Evolutionary conservation across 768 basidiomycete genomes (phyloP), one percentile per base, ranked within the genome.

Genomic region (Fibroporia radiculosa): DNA sequence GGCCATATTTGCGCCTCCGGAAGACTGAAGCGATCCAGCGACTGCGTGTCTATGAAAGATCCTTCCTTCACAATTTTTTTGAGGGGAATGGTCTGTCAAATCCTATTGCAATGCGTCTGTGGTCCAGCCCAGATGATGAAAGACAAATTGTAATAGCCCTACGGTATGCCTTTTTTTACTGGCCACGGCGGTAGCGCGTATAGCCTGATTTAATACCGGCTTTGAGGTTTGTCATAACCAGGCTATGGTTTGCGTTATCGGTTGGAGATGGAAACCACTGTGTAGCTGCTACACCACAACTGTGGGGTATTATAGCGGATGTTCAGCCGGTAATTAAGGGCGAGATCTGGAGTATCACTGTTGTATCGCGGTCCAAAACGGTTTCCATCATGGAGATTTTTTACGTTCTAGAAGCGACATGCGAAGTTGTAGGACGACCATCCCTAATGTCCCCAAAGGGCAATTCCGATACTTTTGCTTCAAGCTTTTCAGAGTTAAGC

Each of bases 1-100:
- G 86, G 86, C 82, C 84, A 6, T 87, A 87, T 57, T 67, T 86
- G 26, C 61, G 60, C 22, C 54, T 65, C 18, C 74, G 84, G n/a
- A 54, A 66, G 46, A 49, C 54, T 11, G 82, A 85, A 57, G 53
- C 58, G 1, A 31, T 47, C 0, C 46, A 43, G 14, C 67, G 75
- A 31, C 69, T 62, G 42, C 44, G 45, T 3, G 50, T 53, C n/a
- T 82, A 75, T 54, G 50, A 61, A 7, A 45, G 47, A 10, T 78
- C 80, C 5, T 82, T 84, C 59, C 58, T 87, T 19, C 68, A 69
- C 11, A 53, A 48, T 14, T 54, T 65, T 6, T 62, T 73, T 42
- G 51, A 23, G 20, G 20, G 38, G 1, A 28, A 61, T 3, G 62
- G 61, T 0, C 54, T 56, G 6, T 23, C 18, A 25, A 53, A 56